A percentile compares a stretch with the other conserved stretches of the same genome.
Evolutionary conservation across 1,284 basidiomycete species (phyloP).

Genomic region (Abortiporus biennis): DNA sequence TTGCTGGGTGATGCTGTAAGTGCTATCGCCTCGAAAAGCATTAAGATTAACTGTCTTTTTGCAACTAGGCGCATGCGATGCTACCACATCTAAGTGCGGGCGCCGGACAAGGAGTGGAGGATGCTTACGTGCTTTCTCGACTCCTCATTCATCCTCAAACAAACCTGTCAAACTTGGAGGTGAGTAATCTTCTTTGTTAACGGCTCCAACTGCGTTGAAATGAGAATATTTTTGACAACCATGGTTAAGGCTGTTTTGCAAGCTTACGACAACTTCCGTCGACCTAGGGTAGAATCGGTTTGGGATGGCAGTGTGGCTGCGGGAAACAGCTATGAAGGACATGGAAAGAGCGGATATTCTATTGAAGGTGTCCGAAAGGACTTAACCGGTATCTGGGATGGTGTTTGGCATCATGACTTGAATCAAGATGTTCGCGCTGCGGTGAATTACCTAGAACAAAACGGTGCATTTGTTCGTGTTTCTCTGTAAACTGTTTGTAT

Average conservation of each 20-base stretch:
- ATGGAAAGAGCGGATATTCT: not conserved
- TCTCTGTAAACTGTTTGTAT: too few relatives aligned
- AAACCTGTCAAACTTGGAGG: conserved; percentile 34
- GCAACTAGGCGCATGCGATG: conserved; percentile 48
- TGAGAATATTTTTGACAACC: too few relatives aligned
- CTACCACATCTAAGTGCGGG: conserved; percentile 56
- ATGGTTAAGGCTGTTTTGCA: too few relatives aligned
- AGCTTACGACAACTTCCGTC: not conserved
- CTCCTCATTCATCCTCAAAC: conserved; percentile 42
- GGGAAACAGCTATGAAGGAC: not conserved
- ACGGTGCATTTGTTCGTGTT: too few relatives aligned
- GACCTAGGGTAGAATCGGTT: not conserved
- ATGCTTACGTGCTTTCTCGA: conserved; percentile 42
- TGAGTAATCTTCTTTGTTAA: conserved; percentile 18
- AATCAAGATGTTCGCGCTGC: not conserved
- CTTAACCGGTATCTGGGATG: not conserved
- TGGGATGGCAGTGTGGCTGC: not conserved
- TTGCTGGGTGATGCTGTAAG: conserved; percentile 55
- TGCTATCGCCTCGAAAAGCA: not conserved
- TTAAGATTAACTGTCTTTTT: not conserved
- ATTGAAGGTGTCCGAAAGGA: not conserved
- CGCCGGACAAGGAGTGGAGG: conserved; percentile 58
- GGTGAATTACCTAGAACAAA: not conserved
- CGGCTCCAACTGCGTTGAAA: too few relatives aligned
- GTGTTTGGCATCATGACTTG: not conserved